These are phyloP conservation scores for Endotrypanum monterogeii DNA, from an alignment of 208 protist species.

Conservation along the genomic window DNA sequence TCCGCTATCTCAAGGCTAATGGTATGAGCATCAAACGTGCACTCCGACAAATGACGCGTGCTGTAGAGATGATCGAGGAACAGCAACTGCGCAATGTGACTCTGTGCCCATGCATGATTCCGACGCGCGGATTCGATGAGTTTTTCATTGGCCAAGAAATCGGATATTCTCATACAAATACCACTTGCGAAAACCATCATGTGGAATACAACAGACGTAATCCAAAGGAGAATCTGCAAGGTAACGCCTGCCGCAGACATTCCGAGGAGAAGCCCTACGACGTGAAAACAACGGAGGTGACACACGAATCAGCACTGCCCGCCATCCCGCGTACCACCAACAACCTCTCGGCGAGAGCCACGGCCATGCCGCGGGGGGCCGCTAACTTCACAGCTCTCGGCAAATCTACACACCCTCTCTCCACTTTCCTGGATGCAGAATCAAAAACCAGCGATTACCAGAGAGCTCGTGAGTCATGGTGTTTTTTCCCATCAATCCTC, in stretches of 20 bases:
- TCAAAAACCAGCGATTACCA: background rate
- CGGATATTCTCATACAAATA: conserved; percentile 31
- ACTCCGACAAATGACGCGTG: conserved; percentile 26
- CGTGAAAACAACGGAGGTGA: background rate
- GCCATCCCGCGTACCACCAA: background rate
- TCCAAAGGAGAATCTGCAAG: conserved; percentile 10
- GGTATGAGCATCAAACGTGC: conserved; percentile 34
- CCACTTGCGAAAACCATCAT: conserved; percentile 15
- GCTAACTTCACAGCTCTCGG: background rate
- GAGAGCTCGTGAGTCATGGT: background rate
- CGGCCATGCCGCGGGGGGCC: background rate
- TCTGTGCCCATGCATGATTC: conserved; percentile 62
- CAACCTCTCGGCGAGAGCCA: background rate
- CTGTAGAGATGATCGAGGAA: conserved; percentile 42
- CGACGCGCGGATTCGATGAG: conserved; percentile 55
- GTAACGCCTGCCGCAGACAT: conserved; percentile 27
- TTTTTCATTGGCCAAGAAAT: conserved; percentile 45
- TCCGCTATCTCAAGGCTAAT: conserved; percentile 45
- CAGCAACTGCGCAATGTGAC: conserved; percentile 58
- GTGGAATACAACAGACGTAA: conserved; percentile 19
- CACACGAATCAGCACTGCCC: background rate
- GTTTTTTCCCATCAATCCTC: conserved; percentile 13
- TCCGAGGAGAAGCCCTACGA: conserved; percentile 21
- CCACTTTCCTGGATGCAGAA: background rate
- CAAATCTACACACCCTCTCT: too few relatives aligned